These are phyloP conservation scores for Priceomyces fermenticarens DNA, from an alignment of 805 yeast species.

Conservation along the genomic window DNA sequence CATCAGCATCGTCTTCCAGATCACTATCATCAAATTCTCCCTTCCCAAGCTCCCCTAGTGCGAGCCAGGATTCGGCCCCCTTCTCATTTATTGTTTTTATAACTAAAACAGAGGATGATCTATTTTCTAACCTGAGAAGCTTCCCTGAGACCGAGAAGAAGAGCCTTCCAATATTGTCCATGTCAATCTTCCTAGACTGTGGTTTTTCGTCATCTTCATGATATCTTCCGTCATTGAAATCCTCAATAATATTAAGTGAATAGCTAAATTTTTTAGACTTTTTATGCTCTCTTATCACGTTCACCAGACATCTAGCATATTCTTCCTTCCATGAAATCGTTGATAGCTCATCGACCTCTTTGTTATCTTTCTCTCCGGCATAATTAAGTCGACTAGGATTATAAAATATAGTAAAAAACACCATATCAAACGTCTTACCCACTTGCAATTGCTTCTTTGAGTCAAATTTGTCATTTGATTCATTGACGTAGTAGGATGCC, in stretches of 20 bases:
- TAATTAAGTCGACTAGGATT: conserved; percentile 45
- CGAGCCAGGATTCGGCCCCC: conserved; percentile 45
- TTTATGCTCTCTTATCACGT: conserved; percentile 26
- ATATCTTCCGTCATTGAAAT: conserved; percentile 67
- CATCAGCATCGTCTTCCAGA: conserved; percentile 23
- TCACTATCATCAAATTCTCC: conserved; percentile 25
- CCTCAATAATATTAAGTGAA: conserved; percentile 48
- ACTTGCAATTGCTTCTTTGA: conserved; percentile 26
- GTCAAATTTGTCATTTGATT: conserved; percentile 26
- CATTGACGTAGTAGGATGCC: conserved; percentile 48
- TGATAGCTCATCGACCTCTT: conserved; percentile 17
- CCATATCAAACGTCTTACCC: conserved; percentile 60
- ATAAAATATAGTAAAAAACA: conserved; percentile 61
- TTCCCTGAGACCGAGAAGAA: conserved; percentile 73
- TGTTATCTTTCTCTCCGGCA: conserved; percentile 16
- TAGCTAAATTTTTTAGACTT: conserved; percentile 34
- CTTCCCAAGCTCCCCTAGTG: conserved; percentile 39
- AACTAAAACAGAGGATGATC: conserved; percentile 63
- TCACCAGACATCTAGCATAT: conserved; percentile 52
- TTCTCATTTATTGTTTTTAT: conserved; percentile 39
- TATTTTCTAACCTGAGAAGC: conserved; percentile 58
- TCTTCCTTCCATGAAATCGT: conserved; percentile 74
- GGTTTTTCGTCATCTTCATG: conserved; percentile 52
- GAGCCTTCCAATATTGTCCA: conserved; percentile 45
- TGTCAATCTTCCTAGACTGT: conserved; percentile 26